phyloP scores from a whole-genome alignment of 192 early-diverging fungal species.

The Geranomyces variabilis region DNA sequence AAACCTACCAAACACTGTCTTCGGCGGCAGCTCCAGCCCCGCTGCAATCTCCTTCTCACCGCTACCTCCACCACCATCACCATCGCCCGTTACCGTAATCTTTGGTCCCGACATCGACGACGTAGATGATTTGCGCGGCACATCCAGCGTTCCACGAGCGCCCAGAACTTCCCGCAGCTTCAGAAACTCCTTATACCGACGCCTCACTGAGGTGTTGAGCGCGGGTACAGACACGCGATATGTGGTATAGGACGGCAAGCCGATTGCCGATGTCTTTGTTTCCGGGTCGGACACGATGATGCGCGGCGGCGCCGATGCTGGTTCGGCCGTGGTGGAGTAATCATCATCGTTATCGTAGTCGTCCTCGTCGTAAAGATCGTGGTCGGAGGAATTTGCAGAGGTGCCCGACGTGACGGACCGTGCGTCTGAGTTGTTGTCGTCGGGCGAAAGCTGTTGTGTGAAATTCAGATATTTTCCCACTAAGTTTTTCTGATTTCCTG shows the following conservation, averaged over 20 bases:
- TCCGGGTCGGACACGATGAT: constrained; percentile 12
- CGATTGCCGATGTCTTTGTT: constrained; percentile 1
- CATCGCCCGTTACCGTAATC: too few relatives aligned
- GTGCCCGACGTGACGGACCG: neutral
- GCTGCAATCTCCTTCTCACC: neutral
- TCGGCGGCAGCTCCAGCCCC: neutral
- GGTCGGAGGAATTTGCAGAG: neutral
- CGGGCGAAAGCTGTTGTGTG: neutral
- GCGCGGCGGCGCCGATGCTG: neutral
- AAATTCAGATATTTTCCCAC: too few relatives aligned
- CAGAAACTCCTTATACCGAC: constrained; percentile 15
- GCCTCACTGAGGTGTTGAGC: neutral
- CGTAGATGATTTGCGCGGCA: too few relatives aligned
- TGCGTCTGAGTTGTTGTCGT: neutral
- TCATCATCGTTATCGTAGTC: constrained; percentile 1
- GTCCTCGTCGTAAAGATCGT: neutral
- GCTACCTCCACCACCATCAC: neutral
- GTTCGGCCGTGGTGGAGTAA: neutral
- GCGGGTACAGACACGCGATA: constrained; percentile 7
- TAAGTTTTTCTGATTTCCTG: too few relatives aligned
- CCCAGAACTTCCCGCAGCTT: constrained; percentile 10
- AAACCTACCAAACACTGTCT: neutral
- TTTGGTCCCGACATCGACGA: too few relatives aligned
- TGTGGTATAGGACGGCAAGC: constrained; percentile 9
- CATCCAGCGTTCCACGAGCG: neutral